Evolutionary conservation across 768 basidiomycete species (phyloP), one percentile per base, ranked within the genome.

Genomic region (Leucocoprinus sp.): DNA sequence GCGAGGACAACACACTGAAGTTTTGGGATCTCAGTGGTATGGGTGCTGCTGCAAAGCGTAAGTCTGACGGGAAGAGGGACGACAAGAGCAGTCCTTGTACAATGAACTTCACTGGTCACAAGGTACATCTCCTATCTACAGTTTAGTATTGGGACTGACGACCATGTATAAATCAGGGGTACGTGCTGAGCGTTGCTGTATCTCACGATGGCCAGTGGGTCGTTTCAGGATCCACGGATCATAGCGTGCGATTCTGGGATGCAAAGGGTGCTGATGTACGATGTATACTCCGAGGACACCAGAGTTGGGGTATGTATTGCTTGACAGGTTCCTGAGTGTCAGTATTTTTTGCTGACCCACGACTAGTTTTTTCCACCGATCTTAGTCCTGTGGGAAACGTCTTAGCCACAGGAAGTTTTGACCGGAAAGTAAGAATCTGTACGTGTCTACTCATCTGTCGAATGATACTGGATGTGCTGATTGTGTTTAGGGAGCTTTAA

Each of bases 101-200:
- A 54, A 82, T 84, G 72, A 83, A 85, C 52, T 80, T 92, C 55
- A 75, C 72, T 51, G 90, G 90, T 5, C 90, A 93, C 62, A 89
- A 86, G 82, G 91, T 60, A 74, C 26, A 37, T 38, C 14, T 35
- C 9, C 15, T 24, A n/a, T n/a, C 28, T 22, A 15, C 5, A 35
- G 2, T 9, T 40, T 1, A 9, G 67, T 72, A 36, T 67, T 70
- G 54, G 67, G 69, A 11, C 27, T 33, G 17, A 14, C 18, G 12
- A n/a, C n/a, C n/a, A n/a, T n/a, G n/a, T n/a, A 68, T 71, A 39
- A 74, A 76, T 47, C 74, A 92, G 65, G 65, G 68, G 50, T 69
- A 68, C 50, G 69, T 71, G 27, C 47, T 71, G 43, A 64, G 62
- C 26, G 69, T 69, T 14, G 65, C 56, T 17, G 82, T 88, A 36